Conservation (phyloP, 2,329 filamentous ascomycete genomes). For the Acrocalymma vagum region DNA sequence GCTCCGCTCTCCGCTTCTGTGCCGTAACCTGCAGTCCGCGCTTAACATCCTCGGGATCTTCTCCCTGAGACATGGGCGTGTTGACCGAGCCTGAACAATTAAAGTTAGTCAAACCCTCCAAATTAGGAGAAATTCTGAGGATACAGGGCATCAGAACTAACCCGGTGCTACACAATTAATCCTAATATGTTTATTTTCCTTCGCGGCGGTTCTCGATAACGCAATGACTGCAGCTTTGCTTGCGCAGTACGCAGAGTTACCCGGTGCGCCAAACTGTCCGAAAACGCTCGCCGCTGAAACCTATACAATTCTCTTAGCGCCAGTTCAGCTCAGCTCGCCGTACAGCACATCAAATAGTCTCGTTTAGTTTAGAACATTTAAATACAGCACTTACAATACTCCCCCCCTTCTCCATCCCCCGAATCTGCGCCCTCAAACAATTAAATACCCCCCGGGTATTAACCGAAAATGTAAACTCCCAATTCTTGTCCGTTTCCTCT, state of each 20-base stretch:
- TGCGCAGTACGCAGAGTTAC: slow-evolving; percentile 34
- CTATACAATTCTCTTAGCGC: too few relatives aligned
- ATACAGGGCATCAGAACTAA: slow-evolving; percentile 1
- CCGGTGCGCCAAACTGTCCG: slow-evolving; percentile 29
- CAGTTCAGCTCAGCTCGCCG: too few relatives aligned
- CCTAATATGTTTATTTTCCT: slow-evolving; percentile 30
- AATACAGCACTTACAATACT: slow-evolving; percentile 21
- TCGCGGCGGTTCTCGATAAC: slow-evolving; percentile 38
- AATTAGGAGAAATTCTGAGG: not conserved
- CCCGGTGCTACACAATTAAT: slow-evolving; percentile 29
- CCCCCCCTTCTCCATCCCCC: slow-evolving; percentile 19
- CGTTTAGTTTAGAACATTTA: not conserved
- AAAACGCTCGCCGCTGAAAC: slow-evolving; percentile 37
- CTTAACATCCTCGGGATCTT: slow-evolving; percentile 22
- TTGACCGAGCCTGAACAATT: slow-evolving; percentile 19
- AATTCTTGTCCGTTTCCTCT: slow-evolving; percentile 41
- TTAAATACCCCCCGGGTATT: slow-evolving; percentile 47
- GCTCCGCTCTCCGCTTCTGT: slow-evolving; percentile 22
- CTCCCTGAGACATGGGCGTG: slow-evolving; percentile 26
- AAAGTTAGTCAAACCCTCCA: too few relatives aligned
- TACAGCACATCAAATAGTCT: too few relatives aligned
- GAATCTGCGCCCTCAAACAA: slow-evolving; percentile 28
- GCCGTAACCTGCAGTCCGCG: slow-evolving; percentile 21
- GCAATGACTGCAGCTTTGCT: slow-evolving; percentile 45
- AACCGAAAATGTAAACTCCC: slow-evolving; percentile 45